phyloP scores from a whole-genome alignment of 192 early-diverging fungal genomes.

The Podila epicladia region DNA sequence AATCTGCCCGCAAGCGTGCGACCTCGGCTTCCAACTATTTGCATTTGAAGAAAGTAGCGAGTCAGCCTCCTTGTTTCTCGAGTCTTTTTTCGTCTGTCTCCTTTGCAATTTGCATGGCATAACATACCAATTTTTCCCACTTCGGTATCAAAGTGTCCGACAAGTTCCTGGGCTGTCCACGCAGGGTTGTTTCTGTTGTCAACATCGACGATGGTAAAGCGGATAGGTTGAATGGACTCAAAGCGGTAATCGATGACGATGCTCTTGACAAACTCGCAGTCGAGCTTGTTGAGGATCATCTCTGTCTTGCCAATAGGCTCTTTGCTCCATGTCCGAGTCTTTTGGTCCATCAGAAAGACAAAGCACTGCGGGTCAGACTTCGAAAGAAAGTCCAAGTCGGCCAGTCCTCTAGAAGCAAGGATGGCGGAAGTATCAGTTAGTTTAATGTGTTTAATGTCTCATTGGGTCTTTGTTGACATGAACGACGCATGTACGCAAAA shows the following conservation, averaged over 20 bases:
- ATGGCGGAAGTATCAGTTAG: too few species aligned
- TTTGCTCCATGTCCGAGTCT: constrained; percentile 43
- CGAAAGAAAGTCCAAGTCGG: constrained; percentile 50
- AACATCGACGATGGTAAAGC: constrained; percentile 52
- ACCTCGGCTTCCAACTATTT: constrained; percentile 47
- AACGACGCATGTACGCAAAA: not conserved
- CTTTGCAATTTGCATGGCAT: too few species aligned
- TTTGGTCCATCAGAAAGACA: constrained; percentile 44
- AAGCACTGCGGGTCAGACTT: constrained; percentile 53
- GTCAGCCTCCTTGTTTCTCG: too few species aligned
- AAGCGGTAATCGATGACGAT: constrained; percentile 61
- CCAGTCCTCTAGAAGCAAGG: constrained; percentile 17
- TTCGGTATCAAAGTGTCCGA: constrained; percentile 56
- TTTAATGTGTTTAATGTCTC: too few species aligned
- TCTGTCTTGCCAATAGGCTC: constrained; percentile 54
- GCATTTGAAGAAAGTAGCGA: too few species aligned
- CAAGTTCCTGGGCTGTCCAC: constrained; percentile 51
- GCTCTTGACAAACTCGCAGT: constrained; percentile 62
- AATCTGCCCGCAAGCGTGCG: constrained; percentile 38
- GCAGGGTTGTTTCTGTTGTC: constrained; percentile 48
- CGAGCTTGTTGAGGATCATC: constrained; percentile 57
- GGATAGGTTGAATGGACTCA: constrained; percentile 55
- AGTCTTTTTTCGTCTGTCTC: not conserved
- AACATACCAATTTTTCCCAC: constrained; percentile 51
- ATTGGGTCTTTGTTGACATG: too few species aligned